These are phyloP conservation scores for Musa schizocarpa DNA, from an alignment of 176 grass and related monocot genomes.

Conservation along the genomic window DNA sequence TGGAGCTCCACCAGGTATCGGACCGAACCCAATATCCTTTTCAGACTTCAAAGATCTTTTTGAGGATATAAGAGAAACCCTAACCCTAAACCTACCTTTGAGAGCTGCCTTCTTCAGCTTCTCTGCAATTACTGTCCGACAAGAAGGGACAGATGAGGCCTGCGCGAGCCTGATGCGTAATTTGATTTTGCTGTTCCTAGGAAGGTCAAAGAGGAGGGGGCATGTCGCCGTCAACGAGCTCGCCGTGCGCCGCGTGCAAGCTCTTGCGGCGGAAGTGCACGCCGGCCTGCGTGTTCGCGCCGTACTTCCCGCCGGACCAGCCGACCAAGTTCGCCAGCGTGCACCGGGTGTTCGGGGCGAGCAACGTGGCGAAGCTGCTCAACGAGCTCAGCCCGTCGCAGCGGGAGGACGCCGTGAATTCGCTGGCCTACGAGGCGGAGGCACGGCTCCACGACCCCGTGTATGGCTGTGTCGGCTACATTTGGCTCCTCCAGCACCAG, in stretches of 20 bases:
- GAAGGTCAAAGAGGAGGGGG: not conserved
- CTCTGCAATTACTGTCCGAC: no score
- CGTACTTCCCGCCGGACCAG: constrained; percentile 38
- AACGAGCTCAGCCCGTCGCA: constrained; percentile 34
- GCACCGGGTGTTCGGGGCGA: not conserved
- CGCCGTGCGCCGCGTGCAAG: constrained; percentile 85
- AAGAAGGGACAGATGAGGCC: no score
- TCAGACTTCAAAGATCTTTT: not conserved
- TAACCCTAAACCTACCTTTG: not conserved
- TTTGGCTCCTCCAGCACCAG: constrained; percentile 73
- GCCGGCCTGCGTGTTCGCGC: constrained; percentile 63
- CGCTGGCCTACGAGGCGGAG: constrained; percentile 80
- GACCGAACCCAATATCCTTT: not conserved
- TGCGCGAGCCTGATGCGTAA: no score
- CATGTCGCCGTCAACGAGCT: constrained; percentile 17
- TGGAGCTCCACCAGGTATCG: no score
- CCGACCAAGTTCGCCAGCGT: constrained; percentile 55
- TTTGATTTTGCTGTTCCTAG: not conserved
- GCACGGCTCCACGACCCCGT: constrained; percentile 71
- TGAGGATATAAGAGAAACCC: not conserved
- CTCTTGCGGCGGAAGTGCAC: constrained; percentile 76
- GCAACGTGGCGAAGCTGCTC: no score
- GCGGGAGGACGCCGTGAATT: constrained; percentile 43
- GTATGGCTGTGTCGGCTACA: constrained; percentile 71
- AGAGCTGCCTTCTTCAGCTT: no score